These are phyloP conservation scores for Monilinia polystroma DNA, from an alignment of 2,329 filamentous ascomycete genomes.

Conservation along the genomic window DNA sequence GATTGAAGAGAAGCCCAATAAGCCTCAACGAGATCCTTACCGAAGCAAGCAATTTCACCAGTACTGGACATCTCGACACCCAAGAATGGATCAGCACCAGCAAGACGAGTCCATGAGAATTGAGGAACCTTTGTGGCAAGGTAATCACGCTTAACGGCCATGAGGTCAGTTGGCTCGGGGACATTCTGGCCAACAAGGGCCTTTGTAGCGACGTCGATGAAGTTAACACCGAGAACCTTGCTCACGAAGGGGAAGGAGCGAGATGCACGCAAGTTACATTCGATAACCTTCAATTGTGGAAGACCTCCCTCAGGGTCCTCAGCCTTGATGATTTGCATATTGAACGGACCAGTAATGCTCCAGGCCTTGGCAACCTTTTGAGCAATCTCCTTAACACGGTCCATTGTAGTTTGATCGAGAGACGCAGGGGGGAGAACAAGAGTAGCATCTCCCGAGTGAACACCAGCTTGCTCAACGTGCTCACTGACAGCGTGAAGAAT, in stretches of 20 bases:
- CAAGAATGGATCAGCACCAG: slow-evolving; percentile 94
- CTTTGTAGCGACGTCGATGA: slow-evolving; percentile 89
- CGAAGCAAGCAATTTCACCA: slow-evolving; percentile 98
- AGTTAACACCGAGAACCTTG: slow-evolving; percentile 95
- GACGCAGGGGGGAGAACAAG: slow-evolving; percentile 84
- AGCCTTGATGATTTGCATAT: slow-evolving; percentile 99
- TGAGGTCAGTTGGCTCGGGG: slow-evolving; percentile 81
- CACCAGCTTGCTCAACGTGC: slow-evolving; percentile 95
- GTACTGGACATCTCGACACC: slow-evolving; percentile 97
- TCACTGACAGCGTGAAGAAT: slow-evolving; percentile 91
- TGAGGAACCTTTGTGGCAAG: slow-evolving; percentile 97
- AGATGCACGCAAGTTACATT: slow-evolving; percentile 96
- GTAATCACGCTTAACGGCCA: slow-evolving; percentile 87
- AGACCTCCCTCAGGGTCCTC: slow-evolving; percentile 71
- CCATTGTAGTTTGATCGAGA: slow-evolving; percentile 75
- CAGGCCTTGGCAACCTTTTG: slow-evolving; percentile 95
- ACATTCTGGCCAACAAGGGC: slow-evolving; percentile 84
- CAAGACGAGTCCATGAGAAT: slow-evolving; percentile 98
- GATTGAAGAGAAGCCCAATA: slow-evolving; percentile 97
- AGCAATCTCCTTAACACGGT: slow-evolving; percentile 90
- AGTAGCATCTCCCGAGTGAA: slow-evolving; percentile 96
- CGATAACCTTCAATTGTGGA: slow-evolving; percentile 87
- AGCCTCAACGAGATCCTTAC: slow-evolving; percentile 90
- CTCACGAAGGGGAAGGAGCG: slow-evolving; percentile 98
- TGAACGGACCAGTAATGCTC: slow-evolving; percentile 97